Evolutionary conservation across 495 filamentous ascomycete species (phyloP), one percentile per base, ranked within the genome.

Genomic region (Echria macrotheca): DNA sequence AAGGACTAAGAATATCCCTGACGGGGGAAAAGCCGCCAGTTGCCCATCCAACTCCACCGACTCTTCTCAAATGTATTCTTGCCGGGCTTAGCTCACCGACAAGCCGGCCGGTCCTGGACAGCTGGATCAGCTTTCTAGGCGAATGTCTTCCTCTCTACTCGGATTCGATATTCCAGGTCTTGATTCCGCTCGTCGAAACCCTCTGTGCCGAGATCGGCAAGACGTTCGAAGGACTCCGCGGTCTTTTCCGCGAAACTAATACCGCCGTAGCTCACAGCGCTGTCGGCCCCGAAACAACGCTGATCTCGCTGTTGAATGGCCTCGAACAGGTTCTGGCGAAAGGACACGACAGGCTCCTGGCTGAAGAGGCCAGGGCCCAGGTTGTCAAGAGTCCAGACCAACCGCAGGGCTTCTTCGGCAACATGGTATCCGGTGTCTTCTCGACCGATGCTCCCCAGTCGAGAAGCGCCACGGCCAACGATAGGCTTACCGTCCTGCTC

Each of bases 341-440:
- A 58, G 89, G 86, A 21, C 93, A 99, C 68, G 89, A 95, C 52
- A 83, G 82, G 37, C 75, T 97, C 6, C 66, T 89, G 22, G 68
- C 74, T 31, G 87, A 94, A 53, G 89, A 95, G 65, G 72, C 80
- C 33, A 86, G 83, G 51, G 68, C 68, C 28, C 74, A 81, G 43
- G 68, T 74, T 28, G 68, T 78, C 29, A 95, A 91, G 67, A 86
- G 79, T 47, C 87, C 89, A 29, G 89, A 95, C 54, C 86, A 90
- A 59, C 74, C 83, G 11, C 87, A 93, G 59, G 86, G 91, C 36
- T 95, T 97, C 65, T 96, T 98, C 58, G 90, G 91, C 14, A 96
- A 90, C 56, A 95, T 97, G 87, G 89, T 95, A 1, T 93, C 90
- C 1, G 90, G 90, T 0, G 87, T 96, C 0, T 95, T 96, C 63